phyloP scores from a whole-genome alignment of 495 filamentous ascomycete genomes.

The Geoglossum glabrum region DNA sequence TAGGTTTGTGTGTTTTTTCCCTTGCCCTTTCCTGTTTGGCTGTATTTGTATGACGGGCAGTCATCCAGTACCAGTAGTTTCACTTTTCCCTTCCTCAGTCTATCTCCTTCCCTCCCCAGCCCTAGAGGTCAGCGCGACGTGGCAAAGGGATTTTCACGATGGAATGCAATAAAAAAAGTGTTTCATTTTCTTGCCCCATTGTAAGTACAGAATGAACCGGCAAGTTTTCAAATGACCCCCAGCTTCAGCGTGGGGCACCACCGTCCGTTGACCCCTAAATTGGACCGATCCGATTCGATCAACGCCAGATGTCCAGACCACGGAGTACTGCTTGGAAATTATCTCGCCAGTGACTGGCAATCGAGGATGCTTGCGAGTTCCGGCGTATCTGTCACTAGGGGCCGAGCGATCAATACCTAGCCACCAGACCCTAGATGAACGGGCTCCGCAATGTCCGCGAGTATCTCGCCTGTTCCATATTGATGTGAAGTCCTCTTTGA shows the following conservation, averaged over 20 bases:
- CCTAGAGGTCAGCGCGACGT: background rate
- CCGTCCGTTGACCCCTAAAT: background rate
- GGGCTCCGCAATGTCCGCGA: too few species aligned
- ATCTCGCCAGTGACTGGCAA: background rate
- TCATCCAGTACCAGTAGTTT: background rate
- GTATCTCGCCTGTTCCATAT: too few species aligned
- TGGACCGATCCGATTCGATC: background rate
- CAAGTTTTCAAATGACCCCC: background rate
- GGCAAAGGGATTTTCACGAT: background rate
- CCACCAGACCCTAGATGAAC: too few species aligned
- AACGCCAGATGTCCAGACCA: background rate
- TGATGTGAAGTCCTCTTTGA: too few species aligned
- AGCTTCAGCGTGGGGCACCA: background rate
- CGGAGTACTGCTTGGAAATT: background rate
- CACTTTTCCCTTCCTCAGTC: background rate
- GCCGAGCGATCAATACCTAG: too few species aligned
- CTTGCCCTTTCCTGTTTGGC: background rate
- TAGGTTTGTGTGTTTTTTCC: background rate
- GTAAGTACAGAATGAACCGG: constrained; percentile 1
- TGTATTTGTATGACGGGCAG: background rate
- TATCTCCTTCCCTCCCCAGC: background rate
- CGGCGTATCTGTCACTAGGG: background rate
- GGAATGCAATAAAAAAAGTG: background rate
- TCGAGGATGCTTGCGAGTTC: background rate
- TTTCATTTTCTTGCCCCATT: background rate